phyloP scores from a whole-genome alignment of 306 rosid genomes.

The Inga laurina region DNA sequence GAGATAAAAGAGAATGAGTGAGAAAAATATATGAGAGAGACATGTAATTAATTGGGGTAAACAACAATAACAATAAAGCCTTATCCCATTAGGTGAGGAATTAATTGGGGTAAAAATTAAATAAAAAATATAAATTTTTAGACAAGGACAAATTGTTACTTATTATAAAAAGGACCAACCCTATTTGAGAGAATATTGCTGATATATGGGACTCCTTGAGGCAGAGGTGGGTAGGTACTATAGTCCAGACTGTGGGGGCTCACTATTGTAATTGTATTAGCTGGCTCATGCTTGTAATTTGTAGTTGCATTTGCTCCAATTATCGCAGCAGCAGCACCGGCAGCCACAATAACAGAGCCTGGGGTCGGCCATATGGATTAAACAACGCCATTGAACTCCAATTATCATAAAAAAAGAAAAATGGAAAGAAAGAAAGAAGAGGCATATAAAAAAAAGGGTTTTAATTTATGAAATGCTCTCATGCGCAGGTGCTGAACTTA shows the following conservation, averaged over 20 bases:
- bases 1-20: too few species aligned
- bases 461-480: not conserved
- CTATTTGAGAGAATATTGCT: too few species aligned
- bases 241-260: not conserved
- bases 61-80: too few species aligned
- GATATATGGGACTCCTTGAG: not conserved
- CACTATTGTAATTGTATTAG: not conserved
- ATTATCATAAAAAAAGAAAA: not conserved
- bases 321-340: not conserved
- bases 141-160: too few species aligned
- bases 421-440: not conserved
- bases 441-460: not conserved
- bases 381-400: not conserved
- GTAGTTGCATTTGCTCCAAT: not conserved
- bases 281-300: not conserved
- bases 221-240: not conserved
- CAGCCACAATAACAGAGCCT: too few species aligned
- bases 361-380: too few species aligned
- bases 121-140: too few species aligned
- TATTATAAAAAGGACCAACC: too few species aligned
- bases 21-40: too few species aligned
- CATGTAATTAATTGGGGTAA: too few species aligned
- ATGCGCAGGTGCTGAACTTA: constrained; percentile 68
- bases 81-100: too few species aligned
- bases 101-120: too few species aligned